These are phyloP conservation scores for Didymella exigua DNA, from an alignment of 2,329 filamentous ascomycete genomes.

Conservation along the genomic window DNA sequence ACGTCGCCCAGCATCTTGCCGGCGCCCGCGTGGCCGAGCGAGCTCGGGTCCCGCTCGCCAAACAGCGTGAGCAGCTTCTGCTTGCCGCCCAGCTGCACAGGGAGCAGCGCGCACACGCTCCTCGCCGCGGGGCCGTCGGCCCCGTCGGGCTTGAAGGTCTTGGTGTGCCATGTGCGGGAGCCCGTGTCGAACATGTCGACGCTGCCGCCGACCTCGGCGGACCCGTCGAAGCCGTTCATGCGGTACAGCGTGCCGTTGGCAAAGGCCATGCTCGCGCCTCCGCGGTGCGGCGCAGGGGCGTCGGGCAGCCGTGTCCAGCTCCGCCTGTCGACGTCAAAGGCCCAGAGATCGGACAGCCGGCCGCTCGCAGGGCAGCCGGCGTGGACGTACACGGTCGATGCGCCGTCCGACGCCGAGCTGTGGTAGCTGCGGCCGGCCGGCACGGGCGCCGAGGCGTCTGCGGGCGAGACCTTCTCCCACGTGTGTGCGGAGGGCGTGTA, in stretches of 20 bases:
- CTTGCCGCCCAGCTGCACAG: slow-evolving; percentile 47
- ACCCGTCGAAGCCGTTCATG: slow-evolving; percentile 80
- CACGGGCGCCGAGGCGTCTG: slow-evolving; percentile 52
- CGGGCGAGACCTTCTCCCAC: slow-evolving; percentile 70
- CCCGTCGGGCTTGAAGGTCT: slow-evolving; percentile 51
- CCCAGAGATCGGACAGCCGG: slow-evolving; percentile 74
- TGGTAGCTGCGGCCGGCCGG: slow-evolving; percentile 76
- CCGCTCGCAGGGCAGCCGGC: slow-evolving; percentile 72
- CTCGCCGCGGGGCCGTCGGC: slow-evolving; percentile 54
- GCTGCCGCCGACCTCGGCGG: slow-evolving; percentile 70
- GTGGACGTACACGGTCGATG: slow-evolving; percentile 75
- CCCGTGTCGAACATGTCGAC: slow-evolving; percentile 65
- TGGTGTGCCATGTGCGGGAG: slow-evolving; percentile 50
- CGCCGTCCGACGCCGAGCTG: slow-evolving; percentile 67
- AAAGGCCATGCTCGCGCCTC: slow-evolving; percentile 71
- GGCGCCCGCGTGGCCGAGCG: slow-evolving; percentile 59
- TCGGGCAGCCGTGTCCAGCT: slow-evolving; percentile 71
- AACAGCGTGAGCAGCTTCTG: slow-evolving; percentile 57
- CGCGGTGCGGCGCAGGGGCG: slow-evolving; percentile 70
- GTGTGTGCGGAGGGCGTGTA: slow-evolving; percentile 68
- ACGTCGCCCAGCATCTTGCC: slow-evolving; percentile 62
- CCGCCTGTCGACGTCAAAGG: slow-evolving; percentile 68
- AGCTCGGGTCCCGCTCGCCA: slow-evolving; percentile 60
- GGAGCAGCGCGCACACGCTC: slow-evolving; percentile 57
- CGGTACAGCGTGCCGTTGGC: slow-evolving; percentile 71